Evolutionary conservation across 2,329 filamentous ascomycete genomes (phyloP), one percentile per base, ranked within the genome.

Genomic region (Penicillium verrucosum): DNA sequence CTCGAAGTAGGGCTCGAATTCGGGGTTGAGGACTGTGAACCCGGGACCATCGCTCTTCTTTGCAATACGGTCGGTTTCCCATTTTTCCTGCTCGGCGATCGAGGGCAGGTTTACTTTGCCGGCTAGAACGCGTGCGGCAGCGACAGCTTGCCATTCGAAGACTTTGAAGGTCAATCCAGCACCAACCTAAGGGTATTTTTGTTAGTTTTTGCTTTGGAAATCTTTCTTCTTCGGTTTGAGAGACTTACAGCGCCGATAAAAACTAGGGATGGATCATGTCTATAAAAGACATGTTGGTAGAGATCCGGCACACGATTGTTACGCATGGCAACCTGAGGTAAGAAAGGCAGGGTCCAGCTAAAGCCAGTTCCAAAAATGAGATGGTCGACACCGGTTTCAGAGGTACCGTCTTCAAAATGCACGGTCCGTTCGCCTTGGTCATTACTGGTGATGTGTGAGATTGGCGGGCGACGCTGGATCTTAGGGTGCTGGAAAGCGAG

Each of bases 331-430:
- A 87, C 74, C 1, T 77, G 66, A 0, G 82, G 82, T 0, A 87
- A 67, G 65, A 87, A 88, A 0, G 85, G 85, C 0, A 88, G 67
- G 0, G 82, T 84, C 84, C 84, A 88, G 27, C 77, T 80, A 68
- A 87, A 88, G 0, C 86, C 86, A 0, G 86, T 89, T 23, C 85
- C 85, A 57, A 89, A 86, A 60, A 89, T 81, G 59, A 89, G 77
- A 62, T 82, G 68, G 67, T 89, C 86, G 14, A 89, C 81, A 18
- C 81, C 74, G 0, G 75, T 60, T 7, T 85, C 75, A 0, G 67
- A 74, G 1, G 74, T 79, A 2, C 84, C 84, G 59, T 88, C 82
- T 34, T 78, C 74, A 46, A 88, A 83, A 40, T 70, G 54, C 55
- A 82, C 75, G 0, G 87, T 81, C 23, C 78, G 70, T 76, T 37